phyloP scores from a whole-genome alignment of 768 basidiomycete genomes.

The Rickenella mellea region DNA sequence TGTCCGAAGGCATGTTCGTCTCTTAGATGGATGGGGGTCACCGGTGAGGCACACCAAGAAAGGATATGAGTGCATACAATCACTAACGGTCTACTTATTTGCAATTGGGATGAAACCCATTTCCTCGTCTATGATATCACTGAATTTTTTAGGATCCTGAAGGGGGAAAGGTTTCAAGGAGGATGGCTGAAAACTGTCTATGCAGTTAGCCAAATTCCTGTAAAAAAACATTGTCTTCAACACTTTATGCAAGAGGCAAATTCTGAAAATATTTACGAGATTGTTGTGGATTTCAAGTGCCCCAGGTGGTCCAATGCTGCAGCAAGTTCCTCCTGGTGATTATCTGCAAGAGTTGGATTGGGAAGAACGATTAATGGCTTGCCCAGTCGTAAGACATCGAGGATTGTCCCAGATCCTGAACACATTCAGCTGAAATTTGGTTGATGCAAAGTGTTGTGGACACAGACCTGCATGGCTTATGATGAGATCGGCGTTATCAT shows the following conservation, averaged over 20 bases:
- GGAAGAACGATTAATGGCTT: conserved; percentile 83
- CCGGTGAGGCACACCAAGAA: not conserved
- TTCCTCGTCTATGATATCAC: conserved; percentile 57
- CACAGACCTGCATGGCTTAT: conserved; percentile 88
- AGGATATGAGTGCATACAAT: conserved; percentile 19
- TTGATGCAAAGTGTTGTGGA: not conserved
- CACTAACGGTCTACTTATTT: not conserved
- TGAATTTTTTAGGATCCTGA: conserved; percentile 59
- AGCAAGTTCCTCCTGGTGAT: conserved; percentile 90
- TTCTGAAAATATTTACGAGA: conserved; percentile 38
- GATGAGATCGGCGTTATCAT: conserved; percentile 61
- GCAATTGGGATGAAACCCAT: conserved; percentile 56
- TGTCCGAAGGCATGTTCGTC: conserved; percentile 6
- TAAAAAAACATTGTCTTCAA: conserved; percentile 3
- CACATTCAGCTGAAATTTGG: not conserved
- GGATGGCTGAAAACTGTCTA: conserved; percentile 37
- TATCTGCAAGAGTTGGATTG: conserved; percentile 80
- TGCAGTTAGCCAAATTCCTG: conserved; percentile 36
- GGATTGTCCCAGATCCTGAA: conserved; percentile 87
- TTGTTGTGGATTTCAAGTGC: conserved; percentile 47
- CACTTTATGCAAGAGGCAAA: not conserved
- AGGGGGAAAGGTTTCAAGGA: conserved; percentile 51
- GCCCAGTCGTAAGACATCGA: conserved; percentile 69
- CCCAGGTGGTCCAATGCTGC: conserved; percentile 47
- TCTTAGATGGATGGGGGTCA: too few relatives aligned